Evolutionary conservation across 2,329 filamentous ascomycete species (phyloP), one percentile per base, ranked within the genome.

Genomic region (Alternaria sp.): DNA sequence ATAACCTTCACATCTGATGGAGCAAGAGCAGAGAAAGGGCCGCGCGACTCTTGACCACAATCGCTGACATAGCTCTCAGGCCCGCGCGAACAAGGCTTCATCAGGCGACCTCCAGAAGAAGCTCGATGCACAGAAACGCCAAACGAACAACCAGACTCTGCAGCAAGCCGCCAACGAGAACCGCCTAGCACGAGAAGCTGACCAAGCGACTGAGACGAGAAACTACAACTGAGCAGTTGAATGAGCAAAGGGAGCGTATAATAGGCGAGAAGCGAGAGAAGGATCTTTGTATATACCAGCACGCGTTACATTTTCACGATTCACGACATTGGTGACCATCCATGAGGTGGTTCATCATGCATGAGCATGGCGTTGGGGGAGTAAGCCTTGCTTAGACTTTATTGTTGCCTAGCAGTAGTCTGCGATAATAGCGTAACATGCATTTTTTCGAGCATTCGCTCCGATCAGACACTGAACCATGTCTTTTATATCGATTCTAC

Each of bases 111-210:
- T 78, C 18, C 74, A 72, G 24, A 75, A 91, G 32, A 89, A 93
- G 74, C 82, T 97, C 14, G 86, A 89, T 55, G 89, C 88, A 36
- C 91, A 96, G 80, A 91, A 91, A 81, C 88, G 87, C 69, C 88
- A 92, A 81, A 93, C 90, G 8, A 85, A 88, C 54, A 83, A 81
- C 30, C 87, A 90, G 61, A 89, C 88, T 1, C 81, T 96, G 49
- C 87, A 88, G 64, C 85, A 91, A 65, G 86, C 84, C 4, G 93
- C 91, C 74, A 81, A 84, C 52, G 84, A 89, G 57, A 91, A 93
- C 72, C 80, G 88, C 57, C 82, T 86, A 47, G 83, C 84, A 14
- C 84, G 92, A 54, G 88, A 93, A 64, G 87, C 89, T 8, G 92
- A 96, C 75, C 83, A 84, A 43, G 86, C 81, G 16, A 82, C 83